Base-by-base conservation (phyloP, 208 protist species). In the Porcisia deanei region DNA sequence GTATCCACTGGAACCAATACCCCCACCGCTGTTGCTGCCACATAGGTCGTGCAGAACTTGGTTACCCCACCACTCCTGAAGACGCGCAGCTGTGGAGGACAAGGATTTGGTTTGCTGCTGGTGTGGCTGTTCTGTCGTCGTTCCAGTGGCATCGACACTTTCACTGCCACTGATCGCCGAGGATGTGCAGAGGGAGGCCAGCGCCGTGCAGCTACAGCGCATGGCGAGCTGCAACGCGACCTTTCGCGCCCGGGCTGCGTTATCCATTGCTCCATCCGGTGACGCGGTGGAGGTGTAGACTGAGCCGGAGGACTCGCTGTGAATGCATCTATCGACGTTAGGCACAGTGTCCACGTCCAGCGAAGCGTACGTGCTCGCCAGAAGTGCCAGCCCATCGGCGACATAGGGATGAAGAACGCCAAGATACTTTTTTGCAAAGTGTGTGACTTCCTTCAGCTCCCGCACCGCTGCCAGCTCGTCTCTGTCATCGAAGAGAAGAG, bases 381-480 rank as follows among this genome's bases (percentile, higher is more conserved):
- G 65, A 34, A 81, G 45, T n/a, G 77, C 71, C 49, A 81, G 49
- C 3, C 77, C 77, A 55, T 81, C 77, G 41, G 77, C 77, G 37
- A 81, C 77, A 58, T 80, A 79, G 1, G 73, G 54, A 47, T 85
- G 83, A 41, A 84, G 70, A 63, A 83, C 74, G 18, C 84, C 86
- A 9, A 89, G 69, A 54, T 77, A 66, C 25, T 49, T 49, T 45
- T 79, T 84, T 9, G 86, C 72, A 22, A 73, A 67, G 59, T 87
- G 72, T 43, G 79, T 71, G 30, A 79, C 81, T 45, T 80, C 67
- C 30, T 81, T 84, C 63, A 93, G 78, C 25, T 73, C 54, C n/a
- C 73, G 76, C 12, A 68, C 76, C 0, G 89, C 84, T 8, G 76
- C 72, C 25, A 80, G 71, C 65, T 88, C 89, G 58, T 93, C 89